These are phyloP conservation scores for Orbilia quercus DNA, from an alignment of 2,329 filamentous ascomycete species.

Conservation along the genomic window DNA sequence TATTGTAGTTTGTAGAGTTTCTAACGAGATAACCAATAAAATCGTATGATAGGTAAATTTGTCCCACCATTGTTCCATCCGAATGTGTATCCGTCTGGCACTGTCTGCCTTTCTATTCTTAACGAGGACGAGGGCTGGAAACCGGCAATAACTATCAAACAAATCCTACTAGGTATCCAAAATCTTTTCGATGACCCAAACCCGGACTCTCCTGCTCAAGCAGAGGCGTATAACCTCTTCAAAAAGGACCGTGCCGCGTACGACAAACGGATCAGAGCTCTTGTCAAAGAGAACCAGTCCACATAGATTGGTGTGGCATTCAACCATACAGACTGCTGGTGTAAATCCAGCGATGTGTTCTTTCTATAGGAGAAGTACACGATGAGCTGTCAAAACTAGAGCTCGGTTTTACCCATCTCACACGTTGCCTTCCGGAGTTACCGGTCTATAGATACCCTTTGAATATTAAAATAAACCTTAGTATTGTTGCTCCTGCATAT, in stretches of 20 bases:
- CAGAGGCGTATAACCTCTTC: slow-evolving; percentile 95
- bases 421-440: slow-evolving; percentile 30
- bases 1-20: no score
- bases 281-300: slow-evolving; percentile 71
- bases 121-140: slow-evolving; percentile 99
- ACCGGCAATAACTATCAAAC: slow-evolving; percentile 97
- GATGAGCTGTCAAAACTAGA: neutral
- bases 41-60: slow-evolving; percentile 81
- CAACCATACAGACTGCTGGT: no score
- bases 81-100: slow-evolving; percentile 98
- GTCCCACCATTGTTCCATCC: slow-evolving; percentile 95
- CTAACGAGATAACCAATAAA: neutral
- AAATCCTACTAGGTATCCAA: slow-evolving; percentile 95
- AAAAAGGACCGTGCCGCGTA: slow-evolving; percentile 90
- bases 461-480: slow-evolving; percentile 16
- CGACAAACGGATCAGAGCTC: slow-evolving; percentile 84
- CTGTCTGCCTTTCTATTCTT: slow-evolving; percentile 94
- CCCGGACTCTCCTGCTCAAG: slow-evolving; percentile 94
- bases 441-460: slow-evolving; percentile 36
- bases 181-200: slow-evolving; percentile 96
- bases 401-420: neutral
- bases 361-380: neutral
- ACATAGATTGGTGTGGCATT: neutral
- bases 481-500: neutral
- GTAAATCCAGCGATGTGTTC: no score